phyloP scores from a whole-genome alignment of 306 rosid genomes.

The Prosopis cineraria region DNA sequence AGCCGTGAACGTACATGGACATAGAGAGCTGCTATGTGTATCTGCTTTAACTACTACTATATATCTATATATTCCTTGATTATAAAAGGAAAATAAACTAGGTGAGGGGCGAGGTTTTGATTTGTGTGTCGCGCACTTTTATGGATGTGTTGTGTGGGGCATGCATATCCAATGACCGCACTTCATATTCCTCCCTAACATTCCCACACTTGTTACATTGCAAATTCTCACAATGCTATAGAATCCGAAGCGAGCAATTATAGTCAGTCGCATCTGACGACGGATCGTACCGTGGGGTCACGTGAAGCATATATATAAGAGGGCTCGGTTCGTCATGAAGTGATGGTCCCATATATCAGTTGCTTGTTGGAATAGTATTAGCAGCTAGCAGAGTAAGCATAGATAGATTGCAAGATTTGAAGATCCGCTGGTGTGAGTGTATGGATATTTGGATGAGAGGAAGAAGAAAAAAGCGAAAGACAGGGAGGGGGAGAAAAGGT shows the following conservation, averaged over 20 bases:
- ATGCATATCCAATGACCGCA: background rate
- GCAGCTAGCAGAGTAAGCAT: conserved; percentile 19
- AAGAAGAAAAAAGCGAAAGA: conserved; percentile 23
- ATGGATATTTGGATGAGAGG: conserved; percentile 29
- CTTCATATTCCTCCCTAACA: background rate
- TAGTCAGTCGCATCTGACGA: background rate
- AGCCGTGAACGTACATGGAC: background rate
- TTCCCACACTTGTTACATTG: background rate
- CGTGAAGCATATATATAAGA: conserved; percentile 52
- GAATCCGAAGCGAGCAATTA: background rate
- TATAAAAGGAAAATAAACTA: background rate
- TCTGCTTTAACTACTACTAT: background rate
- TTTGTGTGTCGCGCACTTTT: conserved; percentile 6
- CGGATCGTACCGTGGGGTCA: conserved; percentile 59
- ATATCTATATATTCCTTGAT: background rate
- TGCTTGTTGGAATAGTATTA: conserved; percentile 34
- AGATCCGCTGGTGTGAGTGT: conserved; percentile 26
- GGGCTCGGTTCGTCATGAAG: conserved; percentile 44
- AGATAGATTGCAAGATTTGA: too few species aligned
- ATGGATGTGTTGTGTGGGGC: background rate
- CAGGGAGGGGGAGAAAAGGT: conserved; percentile 34
- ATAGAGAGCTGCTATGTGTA: background rate
- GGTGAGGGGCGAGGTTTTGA: background rate
- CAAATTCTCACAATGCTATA: background rate
- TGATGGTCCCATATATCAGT: conserved; percentile 42